Conservation (phyloP, 176 grass and related monocot species). For the Dactylis glomerata region DNA sequence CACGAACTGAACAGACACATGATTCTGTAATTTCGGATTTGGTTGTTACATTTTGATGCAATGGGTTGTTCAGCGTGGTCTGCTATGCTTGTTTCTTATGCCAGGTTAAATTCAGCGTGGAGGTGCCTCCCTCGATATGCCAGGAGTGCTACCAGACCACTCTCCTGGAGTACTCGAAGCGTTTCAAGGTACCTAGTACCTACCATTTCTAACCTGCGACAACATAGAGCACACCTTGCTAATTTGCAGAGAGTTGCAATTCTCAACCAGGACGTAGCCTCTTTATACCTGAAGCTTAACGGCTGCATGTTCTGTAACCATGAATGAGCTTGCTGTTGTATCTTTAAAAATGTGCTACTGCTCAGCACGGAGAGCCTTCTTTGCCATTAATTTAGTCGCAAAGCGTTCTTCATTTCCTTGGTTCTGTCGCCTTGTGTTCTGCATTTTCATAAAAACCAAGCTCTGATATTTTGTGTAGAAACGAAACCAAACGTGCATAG, state of each 20-base stretch:
- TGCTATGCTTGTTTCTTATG: background rate
- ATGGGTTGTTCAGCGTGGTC: too few species aligned
- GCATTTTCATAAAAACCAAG: background rate
- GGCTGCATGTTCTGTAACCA: background rate
- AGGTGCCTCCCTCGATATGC: slow-evolving; percentile 72
- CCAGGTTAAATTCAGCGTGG: slow-evolving; percentile 85
- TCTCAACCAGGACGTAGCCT: too few species aligned
- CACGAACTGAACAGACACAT: background rate
- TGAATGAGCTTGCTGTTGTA: background rate
- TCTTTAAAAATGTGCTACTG: background rate
- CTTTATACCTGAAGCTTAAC: background rate
- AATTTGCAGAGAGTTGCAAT: background rate
- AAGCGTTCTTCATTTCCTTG: background rate
- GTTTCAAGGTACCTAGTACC: slow-evolving; percentile 76
- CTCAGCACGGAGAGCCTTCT: background rate
- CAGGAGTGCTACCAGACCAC: slow-evolving; percentile 64
- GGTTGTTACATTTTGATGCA: too few species aligned
- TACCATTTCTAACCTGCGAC: background rate
- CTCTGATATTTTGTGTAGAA: background rate
- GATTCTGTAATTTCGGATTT: background rate
- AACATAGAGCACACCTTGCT: background rate
- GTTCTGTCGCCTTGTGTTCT: background rate
- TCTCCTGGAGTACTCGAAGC: slow-evolving; percentile 59
- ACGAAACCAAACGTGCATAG: background rate
- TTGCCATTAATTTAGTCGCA: background rate